A percentile compares a stretch with the other conserved stretches of the same genome.
Evolutionary conservation across 208 protist species (phyloP).

Genomic region (Trypanosoma mega): DNA sequence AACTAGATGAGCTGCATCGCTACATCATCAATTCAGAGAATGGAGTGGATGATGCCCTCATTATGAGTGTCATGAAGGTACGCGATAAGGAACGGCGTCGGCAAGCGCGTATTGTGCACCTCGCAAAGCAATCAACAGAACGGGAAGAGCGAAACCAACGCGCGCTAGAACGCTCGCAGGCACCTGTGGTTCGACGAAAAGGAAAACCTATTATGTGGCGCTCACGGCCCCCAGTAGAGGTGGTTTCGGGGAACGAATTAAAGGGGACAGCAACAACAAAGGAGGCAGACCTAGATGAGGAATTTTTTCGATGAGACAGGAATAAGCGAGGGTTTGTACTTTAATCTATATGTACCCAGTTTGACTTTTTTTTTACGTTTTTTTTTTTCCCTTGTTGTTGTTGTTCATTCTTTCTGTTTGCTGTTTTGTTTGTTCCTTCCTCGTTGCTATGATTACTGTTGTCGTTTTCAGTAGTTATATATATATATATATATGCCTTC

Average conservation of each 20-base stretch:
- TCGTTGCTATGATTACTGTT: conserved; percentile 14
- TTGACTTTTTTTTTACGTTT: too few relatives aligned
- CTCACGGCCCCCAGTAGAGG: conserved; percentile 49
- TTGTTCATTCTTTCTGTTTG: conserved; percentile 24
- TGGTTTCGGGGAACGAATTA: conserved; percentile 32
- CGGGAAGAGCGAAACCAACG: conserved; percentile 73
- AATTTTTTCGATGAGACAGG: conserved; percentile 30
- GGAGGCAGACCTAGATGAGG: conserved; percentile 30
- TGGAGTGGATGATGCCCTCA: conserved; percentile 63
- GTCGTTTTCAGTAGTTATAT: conserved; percentile 1
- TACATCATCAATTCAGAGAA: conserved; percentile 67
- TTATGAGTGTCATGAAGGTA: conserved; percentile 76
- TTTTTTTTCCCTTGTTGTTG: too few relatives aligned
- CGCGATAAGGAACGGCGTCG: conserved; percentile 85
- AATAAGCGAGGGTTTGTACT: conserved; percentile 55
- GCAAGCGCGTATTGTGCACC: conserved; percentile 64
- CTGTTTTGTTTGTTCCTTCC: conserved; percentile 5
- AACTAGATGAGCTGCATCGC: conserved; percentile 88
- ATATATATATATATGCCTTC: not conserved
- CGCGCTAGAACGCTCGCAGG: conserved; percentile 79
- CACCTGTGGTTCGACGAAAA: conserved; percentile 59
- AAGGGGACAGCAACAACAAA: conserved; percentile 30
- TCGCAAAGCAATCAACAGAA: conserved; percentile 72
- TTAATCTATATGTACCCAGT: too few relatives aligned
- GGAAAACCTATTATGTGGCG: conserved; percentile 87